Evolutionary conservation across 257 asterid genomes (phyloP).

Genomic region (Lantana camara): DNA sequence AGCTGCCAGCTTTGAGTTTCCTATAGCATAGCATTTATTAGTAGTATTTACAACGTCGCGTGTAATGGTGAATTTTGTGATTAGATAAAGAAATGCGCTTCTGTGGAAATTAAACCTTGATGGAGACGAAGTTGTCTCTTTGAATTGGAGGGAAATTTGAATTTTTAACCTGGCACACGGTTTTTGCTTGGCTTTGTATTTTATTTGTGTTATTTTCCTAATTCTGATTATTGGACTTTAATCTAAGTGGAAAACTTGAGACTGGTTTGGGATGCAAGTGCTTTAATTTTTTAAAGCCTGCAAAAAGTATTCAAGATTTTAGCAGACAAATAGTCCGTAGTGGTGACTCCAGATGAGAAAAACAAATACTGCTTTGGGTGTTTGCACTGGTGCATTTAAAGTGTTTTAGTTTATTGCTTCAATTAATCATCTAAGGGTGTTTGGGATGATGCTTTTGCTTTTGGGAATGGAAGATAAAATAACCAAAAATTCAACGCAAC

Average conservation of each 20-base stretch:
- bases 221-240: background rate
- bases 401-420: too few species aligned
- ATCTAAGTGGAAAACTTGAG: slow-evolving; percentile 11
- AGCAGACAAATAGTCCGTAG: background rate
- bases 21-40: background rate
- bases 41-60: too few species aligned
- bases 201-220: background rate
- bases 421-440: too few species aligned
- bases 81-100: background rate
- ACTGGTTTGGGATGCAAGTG: background rate
- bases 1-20: background rate
- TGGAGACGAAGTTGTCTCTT: background rate
- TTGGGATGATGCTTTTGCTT: too few species aligned
- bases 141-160: background rate
- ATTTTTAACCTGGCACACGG: background rate
- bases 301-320: background rate
- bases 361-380: too few species aligned
- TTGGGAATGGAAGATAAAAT: too few species aligned
- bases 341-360: background rate
- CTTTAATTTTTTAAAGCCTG: background rate
- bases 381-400: too few species aligned
- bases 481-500: too few species aligned
- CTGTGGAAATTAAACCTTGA: background rate
- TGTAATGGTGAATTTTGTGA: too few species aligned
- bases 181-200: background rate